phyloP scores from a whole-genome alignment of 1,284 basidiomycete genomes.

The Inonotus obliquus region DNA sequence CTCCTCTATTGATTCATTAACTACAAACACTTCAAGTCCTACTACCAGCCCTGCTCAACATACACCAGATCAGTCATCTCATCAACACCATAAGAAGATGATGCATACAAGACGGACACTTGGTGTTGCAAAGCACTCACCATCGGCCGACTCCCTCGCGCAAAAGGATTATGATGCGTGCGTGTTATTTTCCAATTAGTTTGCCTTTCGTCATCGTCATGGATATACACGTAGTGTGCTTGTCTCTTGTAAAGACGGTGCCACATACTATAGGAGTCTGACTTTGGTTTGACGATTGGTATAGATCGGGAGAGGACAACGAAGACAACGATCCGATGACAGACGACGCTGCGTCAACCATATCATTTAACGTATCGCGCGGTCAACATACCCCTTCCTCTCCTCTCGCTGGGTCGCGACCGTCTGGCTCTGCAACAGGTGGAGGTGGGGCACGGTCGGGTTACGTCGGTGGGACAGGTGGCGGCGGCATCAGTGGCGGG shows the following conservation, averaged over 20 bases:
- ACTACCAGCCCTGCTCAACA: neutral
- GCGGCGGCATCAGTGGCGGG: neutral
- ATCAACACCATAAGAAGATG: conserved; percentile 18
- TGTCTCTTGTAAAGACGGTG: neutral
- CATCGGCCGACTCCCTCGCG: conserved; percentile 15
- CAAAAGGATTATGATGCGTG: conserved; percentile 21
- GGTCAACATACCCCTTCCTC: conserved; percentile 27
- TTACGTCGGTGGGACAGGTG: neutral
- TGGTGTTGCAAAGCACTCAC: conserved; percentile 13
- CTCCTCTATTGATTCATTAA: neutral
- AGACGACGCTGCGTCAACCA: conserved; percentile 58
- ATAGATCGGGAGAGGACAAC: conserved; percentile 75
- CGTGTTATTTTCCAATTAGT: neutral
- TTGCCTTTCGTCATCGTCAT: neutral
- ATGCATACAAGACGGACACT: conserved; percentile 12
- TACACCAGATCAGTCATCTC: neutral
- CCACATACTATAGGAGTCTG: neutral
- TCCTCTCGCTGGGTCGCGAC: conserved; percentile 25
- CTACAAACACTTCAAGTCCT: neutral
- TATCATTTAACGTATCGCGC: conserved; percentile 36
- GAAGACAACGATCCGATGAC: conserved; percentile 81
- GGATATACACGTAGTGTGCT: neutral
- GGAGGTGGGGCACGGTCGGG: conserved; percentile 11
- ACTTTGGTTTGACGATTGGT: neutral
- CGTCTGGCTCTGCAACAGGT: neutral